Base-by-base conservation (phyloP, 805 yeast species). In the Pichia gijzeniarum region DNA sequence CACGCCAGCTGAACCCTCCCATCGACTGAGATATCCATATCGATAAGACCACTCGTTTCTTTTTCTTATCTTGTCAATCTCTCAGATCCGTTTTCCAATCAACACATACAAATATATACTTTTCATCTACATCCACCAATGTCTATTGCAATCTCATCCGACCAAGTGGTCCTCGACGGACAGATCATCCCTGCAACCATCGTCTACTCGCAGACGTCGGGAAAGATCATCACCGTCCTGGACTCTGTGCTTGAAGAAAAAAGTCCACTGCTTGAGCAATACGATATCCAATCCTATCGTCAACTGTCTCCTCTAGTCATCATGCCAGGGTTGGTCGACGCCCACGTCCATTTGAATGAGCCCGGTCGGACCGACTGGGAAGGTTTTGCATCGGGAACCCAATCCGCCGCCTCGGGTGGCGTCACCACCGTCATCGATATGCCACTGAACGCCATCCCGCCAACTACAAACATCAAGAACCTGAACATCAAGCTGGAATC, bases 341-440 rank as follows among this genome's bases (percentile, higher is more conserved):
- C 95, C 5, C 98, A 90, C 62, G 98, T 90, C 21, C 98, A 90
- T 59, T 68, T 90, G 54, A 91, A 91, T 62, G 98, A 91, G 58
- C 97, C 98, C 0, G 98, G 98, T n/a, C 71, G 97, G 55, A 90
- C 97, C 1, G 96, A 89, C 51, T 90, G 98, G 98, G 98, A 90
- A 64, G 98, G 98, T 1, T 90, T 91, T 61, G 95, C 81, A n/a
- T 84, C 95, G 0, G 98, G 98, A 0, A 90, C 98, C 0, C 82
- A 82, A 60, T 85, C 96, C 2, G 97, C 97, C 0, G 95, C 95
- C 0, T 74, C 90, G 12, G 98, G 98, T 16, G 98, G 98, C 47
- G 97, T 90, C 40, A 90, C 98, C 20, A 89, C 96, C 0, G 95
- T 90, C 17, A 76, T 90, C 17, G 98, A 90, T 62, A 90, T 90